These are phyloP conservation scores for Nidula niveotomentosa DNA, from an alignment of 1,284 basidiomycete species.

Conservation along the genomic window DNA sequence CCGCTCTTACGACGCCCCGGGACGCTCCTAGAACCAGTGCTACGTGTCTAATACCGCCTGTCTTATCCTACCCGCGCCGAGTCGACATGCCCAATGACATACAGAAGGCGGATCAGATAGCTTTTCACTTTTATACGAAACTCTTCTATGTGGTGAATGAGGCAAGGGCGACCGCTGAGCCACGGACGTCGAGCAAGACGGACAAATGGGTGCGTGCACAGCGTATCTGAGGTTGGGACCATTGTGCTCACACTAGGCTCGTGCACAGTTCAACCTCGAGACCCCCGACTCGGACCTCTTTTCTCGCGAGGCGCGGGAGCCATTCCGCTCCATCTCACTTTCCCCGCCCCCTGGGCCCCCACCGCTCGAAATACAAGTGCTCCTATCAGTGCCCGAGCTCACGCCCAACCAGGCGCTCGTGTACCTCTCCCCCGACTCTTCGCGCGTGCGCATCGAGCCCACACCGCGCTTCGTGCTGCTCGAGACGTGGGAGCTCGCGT, in stretches of 20 bases:
- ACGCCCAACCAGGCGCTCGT: conserved; percentile 71
- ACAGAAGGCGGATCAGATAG: neutral
- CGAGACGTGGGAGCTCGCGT: conserved; percentile 67
- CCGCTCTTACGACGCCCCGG: no score
- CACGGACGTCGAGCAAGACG: neutral
- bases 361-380: conserved; percentile 65
- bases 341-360: conserved; percentile 34
- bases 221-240: no score
- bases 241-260: no score
- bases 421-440: conserved; percentile 53
- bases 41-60: no score
- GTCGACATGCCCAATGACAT: neutral
- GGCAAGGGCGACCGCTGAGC: neutral
- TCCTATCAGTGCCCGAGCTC: conserved; percentile 67
- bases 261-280: conserved; percentile 74
- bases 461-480: conserved; percentile 67
- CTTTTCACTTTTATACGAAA: neutral
- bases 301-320: conserved; percentile 55
- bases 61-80: no score
- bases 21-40: no score
- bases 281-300: conserved; percentile 64
- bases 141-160: neutral
- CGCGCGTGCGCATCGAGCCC: conserved; percentile 64
- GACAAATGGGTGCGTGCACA: neutral
- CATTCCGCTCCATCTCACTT: conserved; percentile 59